phyloP scores from a whole-genome alignment of 1,284 basidiomycete genomes.

The Xerocomus amazonicus region DNA sequence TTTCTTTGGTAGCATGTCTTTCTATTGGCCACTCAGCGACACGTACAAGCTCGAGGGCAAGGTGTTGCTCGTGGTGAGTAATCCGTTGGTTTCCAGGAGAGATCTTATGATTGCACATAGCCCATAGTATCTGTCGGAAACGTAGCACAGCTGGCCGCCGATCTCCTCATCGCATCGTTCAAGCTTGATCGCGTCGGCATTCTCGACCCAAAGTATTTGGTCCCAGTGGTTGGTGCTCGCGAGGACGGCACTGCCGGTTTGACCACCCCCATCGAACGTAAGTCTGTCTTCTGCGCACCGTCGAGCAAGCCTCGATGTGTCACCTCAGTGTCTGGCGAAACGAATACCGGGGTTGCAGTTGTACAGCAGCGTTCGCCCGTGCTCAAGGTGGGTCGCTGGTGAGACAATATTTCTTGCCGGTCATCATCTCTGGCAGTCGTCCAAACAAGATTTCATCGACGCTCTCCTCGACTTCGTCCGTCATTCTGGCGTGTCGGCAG shows the following conservation, averaged over 20 bases:
- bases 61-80: slow-evolving; percentile 48
- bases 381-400: slow-evolving; percentile 50
- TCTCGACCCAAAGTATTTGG: slow-evolving; percentile 57
- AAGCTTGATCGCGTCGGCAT: slow-evolving; percentile 56
- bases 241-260: slow-evolving; percentile 58
- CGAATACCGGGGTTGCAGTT: slow-evolving; percentile 47
- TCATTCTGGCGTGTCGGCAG: slow-evolving; percentile 44
- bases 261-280: slow-evolving; percentile 73
- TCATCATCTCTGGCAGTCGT: slow-evolving; percentile 40
- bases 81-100: neutral
- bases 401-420: neutral
- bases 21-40: slow-evolving; percentile 37
- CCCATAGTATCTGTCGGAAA: slow-evolving; percentile 80
- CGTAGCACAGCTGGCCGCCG: slow-evolving; percentile 70
- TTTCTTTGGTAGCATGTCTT: slow-evolving; percentile 25
- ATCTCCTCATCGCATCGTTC: slow-evolving; percentile 68
- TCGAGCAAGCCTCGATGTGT: neutral
- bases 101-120: slow-evolving; percentile 38
- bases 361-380: slow-evolving; percentile 77
- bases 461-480: slow-evolving; percentile 54
- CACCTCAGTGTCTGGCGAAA: slow-evolving; percentile 58
- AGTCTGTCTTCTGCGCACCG: slow-evolving; percentile 21
- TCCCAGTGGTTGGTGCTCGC: slow-evolving; percentile 65
- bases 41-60: slow-evolving; percentile 41
- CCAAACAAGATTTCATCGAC: slow-evolving; percentile 64